Percentiles rank a stretch among this genome's conserved stretches.
phyloP scores from a whole-genome alignment of 352 stramenopile species.

The Pythium rishiriense region DNA sequence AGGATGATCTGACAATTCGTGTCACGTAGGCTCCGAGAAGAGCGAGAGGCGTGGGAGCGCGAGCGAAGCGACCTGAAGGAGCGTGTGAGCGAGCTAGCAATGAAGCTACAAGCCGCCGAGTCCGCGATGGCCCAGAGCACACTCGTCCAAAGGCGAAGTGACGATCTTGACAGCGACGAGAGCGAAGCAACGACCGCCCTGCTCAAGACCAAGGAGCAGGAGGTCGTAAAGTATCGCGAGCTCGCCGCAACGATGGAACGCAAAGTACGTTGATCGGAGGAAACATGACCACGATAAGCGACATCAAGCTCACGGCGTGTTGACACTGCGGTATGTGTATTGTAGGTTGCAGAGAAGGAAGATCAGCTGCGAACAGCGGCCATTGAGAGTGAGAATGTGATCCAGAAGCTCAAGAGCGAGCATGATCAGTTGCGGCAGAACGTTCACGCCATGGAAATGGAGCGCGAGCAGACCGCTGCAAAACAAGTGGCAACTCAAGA shows the following conservation, averaged over 20 bases:
- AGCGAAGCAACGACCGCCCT: slow-evolving; percentile 20
- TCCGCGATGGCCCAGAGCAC: slow-evolving; percentile 15
- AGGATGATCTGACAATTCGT: too few species aligned
- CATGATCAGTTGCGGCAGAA: slow-evolving; percentile 44
- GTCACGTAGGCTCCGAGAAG: slow-evolving; percentile 49
- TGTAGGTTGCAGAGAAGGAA: slow-evolving; percentile 46
- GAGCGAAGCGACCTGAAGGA: slow-evolving; percentile 55
- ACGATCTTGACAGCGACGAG: slow-evolving; percentile 22
- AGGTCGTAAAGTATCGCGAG: slow-evolving; percentile 51
- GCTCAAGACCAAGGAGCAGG: slow-evolving; percentile 45
- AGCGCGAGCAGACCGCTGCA: slow-evolving; percentile 46
- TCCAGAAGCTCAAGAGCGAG: slow-evolving; percentile 53
- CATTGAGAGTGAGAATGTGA: slow-evolving; percentile 47
- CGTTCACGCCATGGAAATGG: slow-evolving; percentile 49
- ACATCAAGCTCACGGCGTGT: neutral
- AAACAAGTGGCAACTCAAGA: slow-evolving; percentile 66
- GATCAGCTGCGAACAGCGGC: slow-evolving; percentile 40
- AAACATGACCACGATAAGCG: neutral
- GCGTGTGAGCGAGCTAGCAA: slow-evolving; percentile 46
- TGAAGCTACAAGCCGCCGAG: slow-evolving; percentile 63
- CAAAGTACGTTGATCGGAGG: slow-evolving; percentile 36
- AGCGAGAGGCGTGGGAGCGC: slow-evolving; percentile 49
- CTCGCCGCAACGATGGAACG: slow-evolving; percentile 43
- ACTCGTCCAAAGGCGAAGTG: neutral
- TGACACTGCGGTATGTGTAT: neutral